Percentiles rank a stretch among this genome's conserved stretches.
These are phyloP conservation scores for Lineolata rhizophorae DNA, from an alignment of 495 filamentous ascomycete species.

Conservation along the genomic window DNA sequence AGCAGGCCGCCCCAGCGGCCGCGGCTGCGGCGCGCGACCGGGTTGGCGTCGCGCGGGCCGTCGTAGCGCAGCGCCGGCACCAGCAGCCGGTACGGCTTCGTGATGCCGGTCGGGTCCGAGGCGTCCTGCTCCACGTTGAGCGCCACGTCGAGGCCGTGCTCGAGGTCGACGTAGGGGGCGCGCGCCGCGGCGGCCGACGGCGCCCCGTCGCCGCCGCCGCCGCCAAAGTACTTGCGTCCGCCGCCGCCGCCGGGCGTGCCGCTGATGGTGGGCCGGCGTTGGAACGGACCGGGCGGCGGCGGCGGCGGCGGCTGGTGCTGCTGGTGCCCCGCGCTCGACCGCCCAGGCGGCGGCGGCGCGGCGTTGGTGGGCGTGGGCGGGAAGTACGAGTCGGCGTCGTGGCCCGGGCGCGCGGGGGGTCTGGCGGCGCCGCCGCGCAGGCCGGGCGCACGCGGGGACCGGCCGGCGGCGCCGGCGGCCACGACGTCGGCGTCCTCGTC, in stretches of 20 bases:
- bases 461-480: background rate
- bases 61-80: slow-evolving; percentile 50
- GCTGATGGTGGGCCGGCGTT: slow-evolving; percentile 35
- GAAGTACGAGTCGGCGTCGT: slow-evolving; percentile 1
- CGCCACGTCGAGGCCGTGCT: slow-evolving; percentile 61
- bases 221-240: slow-evolving; percentile 10
- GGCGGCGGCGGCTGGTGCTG: background rate
- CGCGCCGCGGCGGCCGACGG: slow-evolving; percentile 1
- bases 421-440: background rate
- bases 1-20: background rate
- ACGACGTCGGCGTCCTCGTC: background rate
- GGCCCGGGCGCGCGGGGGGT: background rate
- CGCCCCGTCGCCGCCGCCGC: background rate
- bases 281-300: slow-evolving; percentile 31
- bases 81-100: slow-evolving; percentile 64
- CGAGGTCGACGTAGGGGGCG: slow-evolving; percentile 34
- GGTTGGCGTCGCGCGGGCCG: slow-evolving; percentile 20
- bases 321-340: too few species aligned
- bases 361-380: slow-evolving; percentile 1
- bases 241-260: background rate
- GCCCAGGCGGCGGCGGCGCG: too few species aligned
- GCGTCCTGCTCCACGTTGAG: slow-evolving; percentile 74
- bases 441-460: background rate
- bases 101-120: slow-evolving; percentile 71
- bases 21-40: background rate